phyloP scores from a whole-genome alignment of 257 asterid species.

The Solanum clarkiae region DNA sequence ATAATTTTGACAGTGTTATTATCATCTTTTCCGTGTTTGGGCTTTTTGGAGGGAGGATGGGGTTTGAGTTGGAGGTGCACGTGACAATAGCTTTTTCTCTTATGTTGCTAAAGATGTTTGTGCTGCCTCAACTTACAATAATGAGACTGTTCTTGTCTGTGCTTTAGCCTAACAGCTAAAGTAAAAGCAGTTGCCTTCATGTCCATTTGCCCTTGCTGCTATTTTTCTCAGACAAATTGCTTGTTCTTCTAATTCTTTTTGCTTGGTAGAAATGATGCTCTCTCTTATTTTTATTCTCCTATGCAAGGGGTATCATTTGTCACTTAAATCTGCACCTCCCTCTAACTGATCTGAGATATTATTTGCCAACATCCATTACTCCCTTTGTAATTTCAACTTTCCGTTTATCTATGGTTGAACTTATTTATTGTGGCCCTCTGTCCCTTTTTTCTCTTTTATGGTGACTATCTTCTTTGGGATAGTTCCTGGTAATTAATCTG shows the following conservation, averaged over 20 bases:
- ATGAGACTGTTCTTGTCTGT: neutral
- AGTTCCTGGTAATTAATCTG: neutral
- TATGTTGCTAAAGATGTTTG: neutral
- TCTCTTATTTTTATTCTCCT: neutral
- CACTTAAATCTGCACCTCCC: neutral
- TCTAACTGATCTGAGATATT: neutral
- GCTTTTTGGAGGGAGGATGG: neutral
- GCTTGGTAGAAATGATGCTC: neutral
- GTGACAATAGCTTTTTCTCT: neutral
- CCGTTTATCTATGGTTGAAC: neutral
- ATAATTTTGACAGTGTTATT: neutral
- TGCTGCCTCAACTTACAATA: neutral
- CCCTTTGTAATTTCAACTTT: neutral
- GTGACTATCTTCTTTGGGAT: neutral
- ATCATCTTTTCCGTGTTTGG: neutral
- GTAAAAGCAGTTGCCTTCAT: neutral
- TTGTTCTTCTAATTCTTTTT: neutral
- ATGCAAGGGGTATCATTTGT: neutral
- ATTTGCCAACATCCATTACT: neutral
- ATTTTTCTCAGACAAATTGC: neutral
- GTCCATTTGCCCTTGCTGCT: neutral
- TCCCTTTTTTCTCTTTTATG: neutral
- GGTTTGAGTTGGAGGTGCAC: neutral
- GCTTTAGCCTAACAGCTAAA: neutral
- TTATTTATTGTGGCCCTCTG: neutral